Evolutionary conservation across 441 rosid genomes (phyloP).

Genomic region (Euphorbia schlechtendalii): DNA sequence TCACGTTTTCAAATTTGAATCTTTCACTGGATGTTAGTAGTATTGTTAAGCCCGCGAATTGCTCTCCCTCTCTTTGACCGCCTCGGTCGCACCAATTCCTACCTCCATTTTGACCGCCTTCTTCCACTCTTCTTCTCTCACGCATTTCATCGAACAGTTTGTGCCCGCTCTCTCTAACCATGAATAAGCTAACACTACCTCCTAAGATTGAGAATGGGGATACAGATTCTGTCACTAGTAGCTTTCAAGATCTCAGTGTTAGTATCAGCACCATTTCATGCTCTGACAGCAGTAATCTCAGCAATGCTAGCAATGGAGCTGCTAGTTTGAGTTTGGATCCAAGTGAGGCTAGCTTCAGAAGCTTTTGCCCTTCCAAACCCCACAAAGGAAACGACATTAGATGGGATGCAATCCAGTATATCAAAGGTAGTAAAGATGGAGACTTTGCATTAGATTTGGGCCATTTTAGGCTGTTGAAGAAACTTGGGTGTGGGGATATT

Average conservation of each 20-base stretch:
- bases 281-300: constrained; percentile 34
- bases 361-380: constrained; percentile 60
- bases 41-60: constrained; percentile 25
- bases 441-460: constrained; percentile 44
- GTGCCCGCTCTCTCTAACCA: constrained; percentile 18
- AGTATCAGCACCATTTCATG: constrained; percentile 38
- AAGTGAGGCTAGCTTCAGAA: constrained; percentile 48
- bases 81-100: constrained; percentile 20
- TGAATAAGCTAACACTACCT: constrained; percentile 26
- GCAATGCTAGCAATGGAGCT: constrained; percentile 27
- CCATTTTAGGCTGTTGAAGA: constrained; percentile 79
- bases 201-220: constrained; percentile 31
- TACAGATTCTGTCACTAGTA: constrained; percentile 25
- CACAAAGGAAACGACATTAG: constrained; percentile 78
- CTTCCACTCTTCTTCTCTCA: constrained; percentile 22
- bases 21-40: constrained; percentile 10
- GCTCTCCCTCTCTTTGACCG: constrained; percentile 27
- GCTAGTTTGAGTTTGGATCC: constrained; percentile 30
- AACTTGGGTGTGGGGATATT: constrained; percentile 85
- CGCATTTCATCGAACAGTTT: constrained; percentile 37
- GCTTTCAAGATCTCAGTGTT: constrained; percentile 34
- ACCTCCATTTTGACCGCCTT: constrained; percentile 48
- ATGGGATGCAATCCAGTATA: constrained; percentile 78
- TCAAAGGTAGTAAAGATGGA: constrained; percentile 46
- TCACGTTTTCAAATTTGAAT: constrained; percentile 44